Base-by-base conservation (phyloP, 495 filamentous ascomycete genomes). In the Neurospora terricola region DNA sequence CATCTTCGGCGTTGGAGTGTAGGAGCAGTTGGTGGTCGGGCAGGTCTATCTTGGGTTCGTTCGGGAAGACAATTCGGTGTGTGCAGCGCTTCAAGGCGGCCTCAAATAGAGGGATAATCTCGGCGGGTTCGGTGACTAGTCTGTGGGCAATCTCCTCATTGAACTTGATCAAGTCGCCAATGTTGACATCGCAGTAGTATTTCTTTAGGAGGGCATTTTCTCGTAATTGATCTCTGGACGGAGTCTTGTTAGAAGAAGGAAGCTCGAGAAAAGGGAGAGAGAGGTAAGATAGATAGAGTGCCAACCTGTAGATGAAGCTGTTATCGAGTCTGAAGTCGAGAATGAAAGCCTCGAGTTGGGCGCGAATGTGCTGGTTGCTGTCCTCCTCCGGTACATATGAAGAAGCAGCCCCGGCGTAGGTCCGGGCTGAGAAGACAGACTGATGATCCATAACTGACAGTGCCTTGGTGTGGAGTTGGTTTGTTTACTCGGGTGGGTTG, bases 171-270 rank as follows among this genome's bases (percentile, higher is more conserved):
- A 99, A 84, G 81, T 99, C 96, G 42, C 92, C 92, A 76, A 99
- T 93, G 81, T 99, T 95, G 75, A 99, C 91, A 81, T 99, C 96
- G 83, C 96, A 98, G 83, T 91, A 97, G 82, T 94, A 98, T 77
- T 95, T 92, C 80, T 97, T 97, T 14, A 97, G 89, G 0, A 99
- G 87, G 38, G 94, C 94, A 84, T 99, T 98, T 78, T 98, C 94
- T 74, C 94, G 90, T 72, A 99, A 87, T 84, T 97, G 96, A 78
- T 99, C 96, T 85, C 96, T 97, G 76, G 38, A 71, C 6, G 27
- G 27, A 8, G 12, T 66, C 27, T 34, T 36, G 54, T 66, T 66
- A 66, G 3, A 27, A 66, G 1, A 27, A 23, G 10, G 45, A 54
- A 23, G 10, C 6, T 45, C 5, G 69, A 37, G 42, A 69, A 27